phyloP scores from a whole-genome alignment of 2,329 filamentous ascomycete genomes.

The Domatiomyces globalis region DNA sequence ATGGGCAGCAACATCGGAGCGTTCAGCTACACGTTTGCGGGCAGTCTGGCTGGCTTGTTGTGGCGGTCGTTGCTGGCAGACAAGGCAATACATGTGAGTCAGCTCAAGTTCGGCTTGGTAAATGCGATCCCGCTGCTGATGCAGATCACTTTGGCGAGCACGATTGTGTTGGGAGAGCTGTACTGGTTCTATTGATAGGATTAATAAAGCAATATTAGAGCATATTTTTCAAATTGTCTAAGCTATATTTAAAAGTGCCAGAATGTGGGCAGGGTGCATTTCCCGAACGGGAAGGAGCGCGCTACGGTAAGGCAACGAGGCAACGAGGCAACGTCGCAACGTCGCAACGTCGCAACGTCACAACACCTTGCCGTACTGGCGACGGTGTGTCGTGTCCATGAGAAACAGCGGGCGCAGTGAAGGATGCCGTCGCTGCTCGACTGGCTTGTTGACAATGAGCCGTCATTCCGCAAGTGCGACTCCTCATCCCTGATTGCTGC shows the following conservation, averaged over 20 bases:
- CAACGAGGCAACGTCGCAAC: no score
- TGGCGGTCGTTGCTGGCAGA: conserved; percentile 14
- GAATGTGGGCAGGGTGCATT: no score
- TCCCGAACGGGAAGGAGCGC: no score
- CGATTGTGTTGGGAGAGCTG: conserved; percentile 15
- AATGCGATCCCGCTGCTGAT: conserved; percentile 15
- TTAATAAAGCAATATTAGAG: no score
- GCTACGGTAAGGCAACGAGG: no score
- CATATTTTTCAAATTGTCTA: no score
- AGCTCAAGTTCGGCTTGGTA: conserved; percentile 14
- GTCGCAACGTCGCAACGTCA: no score
- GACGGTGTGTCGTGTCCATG: neutral
- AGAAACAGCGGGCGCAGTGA: neutral
- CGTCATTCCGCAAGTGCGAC: conserved; percentile 16
- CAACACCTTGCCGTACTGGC: no score
- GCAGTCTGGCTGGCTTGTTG: conserved; percentile 16
- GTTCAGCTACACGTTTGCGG: conserved; percentile 18
- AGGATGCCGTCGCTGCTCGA: conserved; percentile 7
- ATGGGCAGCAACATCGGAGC: conserved; percentile 19
- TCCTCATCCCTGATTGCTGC: neutral
- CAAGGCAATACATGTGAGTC: conserved; percentile 15
- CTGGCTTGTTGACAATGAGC: conserved; percentile 17
- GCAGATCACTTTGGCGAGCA: conserved; percentile 13
- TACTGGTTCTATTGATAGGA: conserved; percentile 13
- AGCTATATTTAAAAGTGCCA: no score